Conservation (phyloP, 2,329 filamentous ascomycete species). For the Aspergillus sp. region DNA sequence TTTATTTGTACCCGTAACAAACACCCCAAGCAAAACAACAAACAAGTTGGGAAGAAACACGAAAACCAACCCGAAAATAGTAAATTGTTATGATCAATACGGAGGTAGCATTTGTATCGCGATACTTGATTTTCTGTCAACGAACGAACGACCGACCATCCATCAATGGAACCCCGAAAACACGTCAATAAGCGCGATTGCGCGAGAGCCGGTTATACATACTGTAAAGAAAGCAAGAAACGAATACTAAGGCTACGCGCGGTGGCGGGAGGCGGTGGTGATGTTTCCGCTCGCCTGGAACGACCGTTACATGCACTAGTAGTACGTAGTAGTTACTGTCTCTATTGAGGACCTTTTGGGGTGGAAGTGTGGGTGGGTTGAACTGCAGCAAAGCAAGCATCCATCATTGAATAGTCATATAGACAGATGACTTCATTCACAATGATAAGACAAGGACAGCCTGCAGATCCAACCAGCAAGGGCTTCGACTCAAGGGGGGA, state of each 20-base stretch:
- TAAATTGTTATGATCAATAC: too few relatives aligned
- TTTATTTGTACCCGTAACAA: too few relatives aligned
- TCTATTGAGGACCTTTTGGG: constrained; percentile 6
- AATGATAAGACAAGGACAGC: too few relatives aligned
- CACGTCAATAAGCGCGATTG: neutral
- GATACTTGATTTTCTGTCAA: too few relatives aligned
- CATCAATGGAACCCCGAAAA: too few relatives aligned
- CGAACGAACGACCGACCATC: too few relatives aligned
- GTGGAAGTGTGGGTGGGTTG: constrained; percentile 18
- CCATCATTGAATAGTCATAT: neutral
- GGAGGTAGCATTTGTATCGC: too few relatives aligned
- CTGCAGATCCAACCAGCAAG: too few relatives aligned
- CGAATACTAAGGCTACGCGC: neutral
- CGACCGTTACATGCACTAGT: neutral
- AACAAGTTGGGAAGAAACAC: too few relatives aligned
- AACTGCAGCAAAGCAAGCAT: neutral
- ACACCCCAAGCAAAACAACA: too few relatives aligned
- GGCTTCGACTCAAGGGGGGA: neutral
- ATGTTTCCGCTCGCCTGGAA: neutral
- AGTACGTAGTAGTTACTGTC: neutral
- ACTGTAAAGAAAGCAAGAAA: neutral
- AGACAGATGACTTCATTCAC: neutral
- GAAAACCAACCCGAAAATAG: too few relatives aligned
- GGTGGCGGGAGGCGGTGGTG: neutral
- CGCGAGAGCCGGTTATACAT: neutral